Evolutionary conservation across 768 basidiomycete species (phyloP), one percentile per base, ranked within the genome.

Genomic region (Tulasnella sp.): DNA sequence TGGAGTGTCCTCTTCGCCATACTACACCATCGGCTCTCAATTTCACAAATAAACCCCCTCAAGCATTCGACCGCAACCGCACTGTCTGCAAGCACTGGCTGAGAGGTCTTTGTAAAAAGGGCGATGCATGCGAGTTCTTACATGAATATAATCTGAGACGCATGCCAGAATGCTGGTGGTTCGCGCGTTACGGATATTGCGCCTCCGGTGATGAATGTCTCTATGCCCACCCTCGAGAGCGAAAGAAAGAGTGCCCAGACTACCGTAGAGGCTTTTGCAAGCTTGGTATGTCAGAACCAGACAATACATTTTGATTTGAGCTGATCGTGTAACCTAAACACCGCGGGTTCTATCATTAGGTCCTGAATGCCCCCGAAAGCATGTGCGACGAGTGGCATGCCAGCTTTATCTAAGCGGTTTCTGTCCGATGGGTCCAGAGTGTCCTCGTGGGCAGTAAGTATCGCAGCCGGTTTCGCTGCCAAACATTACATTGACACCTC

Each of bases 131-230:
- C 74, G 96, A 98, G 74, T 99, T 98, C 72, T 78, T 98, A 69
- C 96, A 99, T 73, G 96, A 98, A 74, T 99, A 97, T 76, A 96
- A 98, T 70, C 79, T 99, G 52, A 76, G 96, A 61, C 85, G 90
- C 62, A 98, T 98, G 94, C 96, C 96, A 4, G 91, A 97, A 70
- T 98, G 96, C 68, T 96, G 92, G 86, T 98, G 93, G 93, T 97
- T 84, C 71, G 90, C 90, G 53, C 96, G 95, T 71, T 94, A 92
- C 67, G 96, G 96, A 15, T 98, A 93, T 72, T 98, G 96, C 71
- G 89, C 90, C 24, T 86, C 93, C 19, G 95, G 96, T 59, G 93
- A 95, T 66, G 94, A 98, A 72, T 99, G 96, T 70, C 76, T 99
- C 65, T 99, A 98, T 70, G 89, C 90, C 15, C 91, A 95, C 69